Evolutionary conservation across 768 basidiomycete genomes (phyloP).

Genomic region (Kwoniella heveanensis): DNA sequence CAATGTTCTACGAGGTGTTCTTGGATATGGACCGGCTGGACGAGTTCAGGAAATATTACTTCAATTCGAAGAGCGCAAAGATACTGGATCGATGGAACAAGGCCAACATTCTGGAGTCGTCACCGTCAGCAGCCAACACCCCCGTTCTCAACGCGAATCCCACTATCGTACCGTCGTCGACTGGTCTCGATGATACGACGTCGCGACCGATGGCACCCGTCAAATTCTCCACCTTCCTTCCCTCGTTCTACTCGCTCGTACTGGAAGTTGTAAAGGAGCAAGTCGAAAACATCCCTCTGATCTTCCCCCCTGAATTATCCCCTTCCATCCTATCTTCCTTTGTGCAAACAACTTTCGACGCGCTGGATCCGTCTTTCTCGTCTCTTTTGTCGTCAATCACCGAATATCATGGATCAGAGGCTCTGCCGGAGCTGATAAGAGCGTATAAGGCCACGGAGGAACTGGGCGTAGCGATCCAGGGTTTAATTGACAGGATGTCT

Average conservation of each 20-base stretch:
- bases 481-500: constrained; percentile 70
- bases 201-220: not conserved
- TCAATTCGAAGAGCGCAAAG: constrained; percentile 71
- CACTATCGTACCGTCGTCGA: not conserved
- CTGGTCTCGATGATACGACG: not conserved
- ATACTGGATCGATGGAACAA: constrained; percentile 73
- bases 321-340: constrained; percentile 71
- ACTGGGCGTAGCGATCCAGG: constrained; percentile 72
- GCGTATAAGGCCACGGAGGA: constrained; percentile 77
- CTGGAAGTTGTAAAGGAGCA: constrained; percentile 70
- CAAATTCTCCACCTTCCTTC: constrained; percentile 68
- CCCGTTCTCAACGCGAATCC: not conserved
- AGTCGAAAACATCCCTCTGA: constrained; percentile 70
- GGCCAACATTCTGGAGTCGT: constrained; percentile 58
- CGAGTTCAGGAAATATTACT: constrained; percentile 93
- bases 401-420: constrained; percentile 66
- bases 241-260: constrained; percentile 73
- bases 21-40: constrained; percentile 84
- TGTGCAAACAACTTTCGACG: constrained; percentile 76
- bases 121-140: not conserved
- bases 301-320: constrained; percentile 81
- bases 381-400: constrained; percentile 74
- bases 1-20: constrained; percentile 75
- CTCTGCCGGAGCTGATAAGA: constrained; percentile 71
- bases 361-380: constrained; percentile 76